phyloP scores from a whole-genome alignment of 2,329 filamentous ascomycete species.

The Xylaria arbuscula region DNA sequence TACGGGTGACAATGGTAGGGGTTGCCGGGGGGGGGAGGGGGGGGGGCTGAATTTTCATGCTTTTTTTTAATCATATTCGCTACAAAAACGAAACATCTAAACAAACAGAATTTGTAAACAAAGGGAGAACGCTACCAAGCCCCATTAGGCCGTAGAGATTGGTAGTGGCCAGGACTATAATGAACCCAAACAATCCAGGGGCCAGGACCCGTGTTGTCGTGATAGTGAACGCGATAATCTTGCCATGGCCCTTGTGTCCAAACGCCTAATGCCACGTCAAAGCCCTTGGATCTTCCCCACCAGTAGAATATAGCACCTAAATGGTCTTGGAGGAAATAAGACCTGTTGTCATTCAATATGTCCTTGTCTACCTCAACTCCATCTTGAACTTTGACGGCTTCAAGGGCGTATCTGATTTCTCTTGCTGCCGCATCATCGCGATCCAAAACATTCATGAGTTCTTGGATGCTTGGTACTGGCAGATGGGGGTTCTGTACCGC shows the following conservation, averaged over 20 bases:
- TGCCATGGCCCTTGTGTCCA: not conserved
- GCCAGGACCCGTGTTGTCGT: not conserved
- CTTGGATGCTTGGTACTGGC: not conserved
- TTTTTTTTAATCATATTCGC: too few species aligned
- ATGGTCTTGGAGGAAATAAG: constrained; percentile 1
- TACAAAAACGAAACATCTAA: too few species aligned
- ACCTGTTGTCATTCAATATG: not conserved
- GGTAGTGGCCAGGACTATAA: not conserved
- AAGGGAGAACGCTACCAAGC: too few species aligned
- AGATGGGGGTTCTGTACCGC: not conserved
- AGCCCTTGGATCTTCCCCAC: not conserved
- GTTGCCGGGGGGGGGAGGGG: too few species aligned
- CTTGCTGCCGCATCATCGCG: not conserved
- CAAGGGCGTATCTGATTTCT: not conserved
- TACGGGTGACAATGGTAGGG: too few species aligned
- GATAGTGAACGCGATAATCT: not conserved
- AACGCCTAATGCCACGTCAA: not conserved
- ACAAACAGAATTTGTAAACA: too few species aligned
- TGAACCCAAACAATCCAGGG: not conserved
- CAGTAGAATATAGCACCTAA: not conserved
- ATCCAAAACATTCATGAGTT: not conserved
- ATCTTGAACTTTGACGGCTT: too few species aligned
- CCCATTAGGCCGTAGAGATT: constrained; percentile 34
- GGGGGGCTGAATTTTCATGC: too few species aligned
- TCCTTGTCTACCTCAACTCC: not conserved